phyloP scores from a whole-genome alignment of 1,284 basidiomycete species.

The Moniliophthora roreri region DNA sequence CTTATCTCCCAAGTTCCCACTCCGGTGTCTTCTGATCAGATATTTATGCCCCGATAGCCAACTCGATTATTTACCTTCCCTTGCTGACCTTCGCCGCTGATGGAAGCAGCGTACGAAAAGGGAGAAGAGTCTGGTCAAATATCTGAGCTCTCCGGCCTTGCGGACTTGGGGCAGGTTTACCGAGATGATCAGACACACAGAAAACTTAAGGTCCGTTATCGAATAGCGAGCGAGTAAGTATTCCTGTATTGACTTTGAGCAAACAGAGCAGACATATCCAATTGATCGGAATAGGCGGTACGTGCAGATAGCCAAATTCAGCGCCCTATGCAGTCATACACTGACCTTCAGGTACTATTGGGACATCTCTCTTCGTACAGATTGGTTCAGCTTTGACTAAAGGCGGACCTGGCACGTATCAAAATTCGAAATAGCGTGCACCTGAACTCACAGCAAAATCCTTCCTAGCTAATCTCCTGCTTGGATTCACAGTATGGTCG shows the following conservation, averaged over 20 bases:
- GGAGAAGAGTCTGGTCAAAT: too few species aligned
- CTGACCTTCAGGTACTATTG: slow-evolving; percentile 35
- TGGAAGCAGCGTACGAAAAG: too few species aligned
- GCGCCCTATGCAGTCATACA: too few species aligned
- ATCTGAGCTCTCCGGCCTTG: too few species aligned
- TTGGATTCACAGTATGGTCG: slow-evolving; percentile 44
- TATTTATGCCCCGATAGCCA: too few species aligned
- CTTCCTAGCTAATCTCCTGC: slow-evolving; percentile 36
- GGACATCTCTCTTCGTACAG: slow-evolving; percentile 47
- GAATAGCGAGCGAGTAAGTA: too few species aligned
- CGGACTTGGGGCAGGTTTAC: too few species aligned
- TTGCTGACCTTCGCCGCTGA: too few species aligned
- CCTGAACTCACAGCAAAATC: not conserved
- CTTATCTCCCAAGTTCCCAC: too few species aligned
- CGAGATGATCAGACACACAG: slow-evolving; percentile 3
- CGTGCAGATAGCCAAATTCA: slow-evolving; percentile 1
- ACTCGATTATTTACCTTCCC: too few species aligned
- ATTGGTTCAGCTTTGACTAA: slow-evolving; percentile 41
- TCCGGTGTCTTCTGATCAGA: too few species aligned
- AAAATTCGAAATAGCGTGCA: not conserved
- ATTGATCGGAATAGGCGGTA: slow-evolving; percentile 46
- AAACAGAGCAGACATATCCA: slow-evolving; percentile 45
- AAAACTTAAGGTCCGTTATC: not conserved
- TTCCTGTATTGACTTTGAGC: not conserved
- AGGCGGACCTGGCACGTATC: slow-evolving; percentile 40